phyloP scores from a whole-genome alignment of 2,329 filamentous ascomycete species.

The Paecilomyces formosus region DNA sequence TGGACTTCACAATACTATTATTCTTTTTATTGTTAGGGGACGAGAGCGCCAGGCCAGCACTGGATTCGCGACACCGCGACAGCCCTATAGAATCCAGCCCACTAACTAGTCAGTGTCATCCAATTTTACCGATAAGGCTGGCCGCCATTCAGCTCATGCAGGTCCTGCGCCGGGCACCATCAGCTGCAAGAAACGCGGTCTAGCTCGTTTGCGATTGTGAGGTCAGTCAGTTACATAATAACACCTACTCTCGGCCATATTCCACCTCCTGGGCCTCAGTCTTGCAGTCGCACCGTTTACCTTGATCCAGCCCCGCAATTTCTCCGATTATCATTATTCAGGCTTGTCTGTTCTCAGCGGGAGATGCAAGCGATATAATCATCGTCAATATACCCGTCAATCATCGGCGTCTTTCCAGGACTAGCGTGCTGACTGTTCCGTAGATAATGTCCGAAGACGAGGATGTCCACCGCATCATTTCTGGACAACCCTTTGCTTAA shows the following conservation, averaged over 20 bases:
- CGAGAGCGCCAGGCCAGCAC: background rate
- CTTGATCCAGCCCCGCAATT: background rate
- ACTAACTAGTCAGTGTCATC: background rate
- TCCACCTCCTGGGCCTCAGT: background rate
- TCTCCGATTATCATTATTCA: background rate
- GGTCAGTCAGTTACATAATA: background rate
- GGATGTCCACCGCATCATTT: slow-evolving; percentile 27
- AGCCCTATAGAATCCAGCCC: background rate
- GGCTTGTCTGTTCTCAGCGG: background rate
- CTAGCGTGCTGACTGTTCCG: background rate
- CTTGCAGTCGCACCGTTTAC: background rate
- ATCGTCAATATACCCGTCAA: background rate
- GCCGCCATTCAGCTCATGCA: slow-evolving; percentile 3
- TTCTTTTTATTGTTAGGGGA: background rate
- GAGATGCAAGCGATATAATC: background rate
- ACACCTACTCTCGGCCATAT: background rate
- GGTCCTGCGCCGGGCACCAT: slow-evolving; percentile 1
- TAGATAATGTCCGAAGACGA: slow-evolving; percentile 13
- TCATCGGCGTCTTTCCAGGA: background rate
- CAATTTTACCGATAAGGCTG: slow-evolving; percentile 2
- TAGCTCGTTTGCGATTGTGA: background rate
- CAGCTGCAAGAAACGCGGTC: background rate
- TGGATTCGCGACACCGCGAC: background rate
- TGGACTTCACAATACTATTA: background rate
- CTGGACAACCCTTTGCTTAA: slow-evolving; percentile 34